Evolutionary conservation across 306 rosid genomes (phyloP), one percentile per base, ranked within the genome.

Genomic region (Lathyrus tuberosus): DNA sequence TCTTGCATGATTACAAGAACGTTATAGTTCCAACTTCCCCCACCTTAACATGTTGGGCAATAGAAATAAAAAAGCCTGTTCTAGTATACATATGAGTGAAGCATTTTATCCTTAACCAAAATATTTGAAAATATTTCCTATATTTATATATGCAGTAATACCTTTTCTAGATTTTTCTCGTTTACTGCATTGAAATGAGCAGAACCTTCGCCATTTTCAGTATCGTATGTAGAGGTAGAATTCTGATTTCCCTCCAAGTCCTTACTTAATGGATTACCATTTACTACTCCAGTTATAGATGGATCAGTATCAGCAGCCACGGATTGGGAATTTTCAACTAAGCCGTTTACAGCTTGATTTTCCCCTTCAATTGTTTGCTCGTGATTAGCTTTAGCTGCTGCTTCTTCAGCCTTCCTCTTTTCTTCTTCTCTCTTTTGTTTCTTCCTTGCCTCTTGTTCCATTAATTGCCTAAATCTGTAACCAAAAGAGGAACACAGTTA

Each of bases 391-490:
- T 64, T 79, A 18, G 83, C 80, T 11, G 76, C 87, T 30, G 90
- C 83, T 76, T 83, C 92, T 75, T 79, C 84, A 6, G 81, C 84
- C 70, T 81, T 91, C 82, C 82, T 81, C 65, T 77, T 82, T 76
- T 88, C 95, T 84, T 90, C 96, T 80, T 91, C 99, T 84, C 74
- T 82, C 71, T 82, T 85, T 28, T 56, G 85, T 84, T 61, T 84
- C 80, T 78, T 83, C 73, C 70, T 85, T 69, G 78, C 86, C 76
- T 95, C 99, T 80, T 87, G 88, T 91, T 89, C 97, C 84, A 83
- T 95, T 74, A 95, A 2, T 84, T 77, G 85, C 74, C 72, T 95
- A 51, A 95, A 95, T 84, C 99, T 95, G 83, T 60, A 82, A 66
- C 28, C 73, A 28, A 80, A 37, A 14, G 66, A 44, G 35, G 11